Percentiles rank a stretch among this genome's conserved stretches.
Evolutionary conservation across 768 basidiomycete species (phyloP).

Genomic region (Tephrocybe sp.): DNA sequence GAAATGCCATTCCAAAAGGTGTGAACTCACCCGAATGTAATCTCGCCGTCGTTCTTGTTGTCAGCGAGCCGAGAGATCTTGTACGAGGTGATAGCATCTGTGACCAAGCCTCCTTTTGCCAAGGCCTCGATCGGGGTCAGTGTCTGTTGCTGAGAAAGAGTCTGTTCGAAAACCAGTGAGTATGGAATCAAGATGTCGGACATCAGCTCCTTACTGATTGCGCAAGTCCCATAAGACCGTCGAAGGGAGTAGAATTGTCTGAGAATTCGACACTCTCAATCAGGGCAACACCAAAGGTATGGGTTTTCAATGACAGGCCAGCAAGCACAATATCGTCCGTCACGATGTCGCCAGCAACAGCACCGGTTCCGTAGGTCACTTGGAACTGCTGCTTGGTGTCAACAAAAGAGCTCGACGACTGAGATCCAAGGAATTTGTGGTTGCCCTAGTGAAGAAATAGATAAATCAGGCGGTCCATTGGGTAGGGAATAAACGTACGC

Average conservation of each 20-base stretch:
- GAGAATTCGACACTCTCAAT: slow-evolving; percentile 66
- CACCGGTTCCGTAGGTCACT: slow-evolving; percentile 70
- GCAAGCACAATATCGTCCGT: slow-evolving; percentile 65
- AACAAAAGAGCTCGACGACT: slow-evolving; percentile 62
- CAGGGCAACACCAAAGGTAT: slow-evolving; percentile 69
- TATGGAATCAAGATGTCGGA: background rate
- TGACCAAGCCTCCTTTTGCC: slow-evolving; percentile 53
- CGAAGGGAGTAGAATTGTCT: slow-evolving; percentile 47
- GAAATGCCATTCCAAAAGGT: background rate
- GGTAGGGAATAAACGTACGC: slow-evolving; percentile 28
- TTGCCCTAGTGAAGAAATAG: slow-evolving; percentile 38
- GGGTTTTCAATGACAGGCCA: slow-evolving; percentile 53
- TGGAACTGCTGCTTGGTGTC: slow-evolving; percentile 50
- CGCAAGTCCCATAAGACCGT: slow-evolving; percentile 79
- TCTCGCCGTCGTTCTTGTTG: slow-evolving; percentile 69
- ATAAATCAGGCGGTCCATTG: background rate
- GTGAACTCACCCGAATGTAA: slow-evolving; percentile 65
- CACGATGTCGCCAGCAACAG: slow-evolving; percentile 63
- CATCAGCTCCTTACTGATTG: slow-evolving; percentile 49
- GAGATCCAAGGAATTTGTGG: slow-evolving; percentile 64
- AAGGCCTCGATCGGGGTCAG: slow-evolving; percentile 75
- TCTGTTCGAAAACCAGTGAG: slow-evolving; percentile 32
- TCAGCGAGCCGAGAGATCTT: slow-evolving; percentile 78
- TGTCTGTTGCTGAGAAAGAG: slow-evolving; percentile 62
- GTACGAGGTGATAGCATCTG: slow-evolving; percentile 70